phyloP scores from a whole-genome alignment of 495 filamentous ascomycete species.

The Xylaria curta region DNA sequence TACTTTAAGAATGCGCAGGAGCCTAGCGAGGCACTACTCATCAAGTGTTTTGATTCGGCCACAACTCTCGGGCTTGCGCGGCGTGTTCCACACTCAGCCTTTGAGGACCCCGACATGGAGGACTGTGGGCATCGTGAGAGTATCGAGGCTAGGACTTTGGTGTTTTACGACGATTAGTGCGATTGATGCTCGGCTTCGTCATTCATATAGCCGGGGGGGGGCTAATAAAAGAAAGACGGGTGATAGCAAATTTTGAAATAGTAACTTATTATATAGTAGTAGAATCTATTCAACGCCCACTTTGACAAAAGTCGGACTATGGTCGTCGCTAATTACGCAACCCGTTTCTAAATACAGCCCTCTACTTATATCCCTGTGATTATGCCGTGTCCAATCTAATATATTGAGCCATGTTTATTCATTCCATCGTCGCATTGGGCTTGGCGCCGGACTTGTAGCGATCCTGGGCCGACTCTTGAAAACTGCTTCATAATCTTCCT shows the following conservation, averaged over 20 bases:
- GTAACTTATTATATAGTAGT: not conserved
- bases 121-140: slow-evolving; percentile 70
- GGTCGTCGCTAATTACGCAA: not conserved
- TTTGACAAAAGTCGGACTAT: not conserved
- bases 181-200: not conserved
- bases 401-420: not conserved
- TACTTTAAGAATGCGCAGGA: slow-evolving; percentile 72
- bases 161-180: slow-evolving; percentile 48
- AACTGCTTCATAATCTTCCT: slow-evolving; percentile 80
- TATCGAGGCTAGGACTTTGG: slow-evolving; percentile 66
- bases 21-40: slow-evolving; percentile 64
- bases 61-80: slow-evolving; percentile 60
- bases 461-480: slow-evolving; percentile 86
- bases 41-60: slow-evolving; percentile 73
- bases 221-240: not conserved
- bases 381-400: not conserved
- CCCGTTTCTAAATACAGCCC: not conserved
- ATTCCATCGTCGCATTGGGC: slow-evolving; percentile 44
- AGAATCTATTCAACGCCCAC: not conserved
- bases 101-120: slow-evolving; percentile 58
- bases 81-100: slow-evolving; percentile 67
- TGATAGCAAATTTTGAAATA: not conserved
- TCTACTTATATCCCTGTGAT: not conserved
- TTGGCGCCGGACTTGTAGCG: slow-evolving; percentile 73
- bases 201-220: not conserved